These are phyloP conservation scores for Fusarium devonianum DNA, from an alignment of 2,329 filamentous ascomycete species.

Conservation along the genomic window DNA sequence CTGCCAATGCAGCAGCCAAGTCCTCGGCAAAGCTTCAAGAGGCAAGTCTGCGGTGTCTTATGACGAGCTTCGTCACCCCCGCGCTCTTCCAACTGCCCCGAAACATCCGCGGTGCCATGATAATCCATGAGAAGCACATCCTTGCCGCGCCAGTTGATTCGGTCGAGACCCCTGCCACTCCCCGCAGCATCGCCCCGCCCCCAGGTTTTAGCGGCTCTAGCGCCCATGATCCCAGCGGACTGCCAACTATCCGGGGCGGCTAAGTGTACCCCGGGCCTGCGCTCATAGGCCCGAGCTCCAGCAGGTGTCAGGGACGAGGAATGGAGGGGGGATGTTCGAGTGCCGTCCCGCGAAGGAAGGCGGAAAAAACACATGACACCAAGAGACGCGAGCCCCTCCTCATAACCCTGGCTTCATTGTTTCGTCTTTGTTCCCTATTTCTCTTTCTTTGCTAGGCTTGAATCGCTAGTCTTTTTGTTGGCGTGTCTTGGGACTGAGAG, in stretches of 20 bases:
- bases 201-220: constrained; percentile 34
- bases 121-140: constrained; percentile 13
- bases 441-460: constrained; percentile 7
- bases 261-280: constrained; percentile 28
- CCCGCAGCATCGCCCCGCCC: constrained; percentile 30
- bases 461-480: neutral
- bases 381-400: constrained; percentile 28
- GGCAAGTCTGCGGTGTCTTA: constrained; percentile 14
- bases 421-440: constrained; percentile 11
- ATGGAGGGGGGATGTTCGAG: constrained; percentile 14
- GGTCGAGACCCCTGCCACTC: constrained; percentile 15
- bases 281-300: constrained; percentile 13
- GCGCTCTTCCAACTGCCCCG: constrained; percentile 17
- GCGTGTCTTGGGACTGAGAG: constrained; percentile 10
- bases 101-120: constrained; percentile 23
- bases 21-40: constrained; percentile 19
- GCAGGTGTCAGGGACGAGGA: constrained; percentile 6
- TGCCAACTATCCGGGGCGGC: constrained; percentile 28
- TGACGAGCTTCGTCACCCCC: neutral
- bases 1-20: no score
- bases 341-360: constrained; percentile 9
- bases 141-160: constrained; percentile 14
- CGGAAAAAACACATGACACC: constrained; percentile 35
- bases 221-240: neutral
- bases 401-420: constrained; percentile 2